Base-by-base conservation (phyloP, 1,139 yeast species). In the Zygotorulaspora mrakii region DNA sequence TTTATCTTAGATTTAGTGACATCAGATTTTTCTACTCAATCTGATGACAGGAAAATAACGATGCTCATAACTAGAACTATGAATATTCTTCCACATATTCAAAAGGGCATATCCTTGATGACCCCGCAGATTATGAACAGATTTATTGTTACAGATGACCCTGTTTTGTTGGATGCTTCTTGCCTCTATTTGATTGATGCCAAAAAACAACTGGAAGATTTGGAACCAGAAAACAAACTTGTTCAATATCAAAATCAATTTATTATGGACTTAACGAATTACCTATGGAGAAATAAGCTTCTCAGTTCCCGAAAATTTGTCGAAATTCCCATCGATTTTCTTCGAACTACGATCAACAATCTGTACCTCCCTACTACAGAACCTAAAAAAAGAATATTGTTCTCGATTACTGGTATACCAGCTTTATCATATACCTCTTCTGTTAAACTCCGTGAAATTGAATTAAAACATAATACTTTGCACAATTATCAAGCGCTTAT, bases 231-330 rank as follows among this genome's bases (percentile, higher is more conserved):
- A 3, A 54, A 55, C 8, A 49, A 51, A 23, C 52, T 57, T 9
- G 57, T 60, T 4, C 46, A 52, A 5, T 51, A 72, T 4, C 79
- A 76, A 39, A 78, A 79, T 41, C 64, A 75, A 0, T 74, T 71
- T 43, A 73, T 80, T 6, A 69, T 77, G 68, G 88, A 82, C 54
- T 53, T 75, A 5, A 70, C 83, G 37, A 81, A 81, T 45, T 67
- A 74, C 22, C 46, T 79, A 1, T 82, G 89, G 89, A 65, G 84
- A 49, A 79, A 79, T 46, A 72, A 69, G 52, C 69, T 73, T 0
- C 57, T 55, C 24, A 50, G 60, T 7, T 61, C 60, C 14, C 66
- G 61, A 29, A 74, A 70, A 1, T 62, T 79, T 45, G 64, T 68
- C 23, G 56, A 53, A 3, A 39, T 65, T 10, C 55, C 66, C 0